Base-by-base conservation (phyloP, 129 eudicot genomes). In the Chrysanthemum makinoi region DNA sequence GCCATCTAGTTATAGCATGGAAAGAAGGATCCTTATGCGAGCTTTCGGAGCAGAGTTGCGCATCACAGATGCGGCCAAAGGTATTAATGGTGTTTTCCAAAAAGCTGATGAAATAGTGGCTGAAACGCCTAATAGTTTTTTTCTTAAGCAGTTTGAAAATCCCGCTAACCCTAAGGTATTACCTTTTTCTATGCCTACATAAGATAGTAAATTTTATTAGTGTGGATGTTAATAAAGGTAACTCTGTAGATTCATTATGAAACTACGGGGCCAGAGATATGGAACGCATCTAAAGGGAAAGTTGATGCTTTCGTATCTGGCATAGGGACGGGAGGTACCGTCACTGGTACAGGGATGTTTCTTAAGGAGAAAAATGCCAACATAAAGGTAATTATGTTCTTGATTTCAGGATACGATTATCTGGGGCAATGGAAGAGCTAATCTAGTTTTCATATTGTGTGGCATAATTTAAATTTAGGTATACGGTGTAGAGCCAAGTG, bases 121-220 rank as follows among this genome's bases (percentile, higher is more conserved):
- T 13, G 76, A 62, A 14, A 89, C 83, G 26, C 89, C 96, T 2
- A 71, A 86, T 58, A 68, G 84, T 62, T 79, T 82, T 72, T 81
- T 69, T 68, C 74, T 86, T 30, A 63, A 64, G 57, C 96, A 89
- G 50, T 80, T 82, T 61, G 88, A 73, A 9, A 86, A 89, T 72
- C 87, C 90, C 14, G 96, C 93, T 17, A 89, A 89, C 74, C 90
- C 93, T 10, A 58, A 86, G 83, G 96, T 86, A 75, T n/a, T 52
- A 1, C 44, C 13, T 35, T 17, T 71, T 2, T n/a, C 33, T 15
- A 30, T 18, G 26, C 39, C n/a, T 55, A 2, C 9, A 43, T 4
- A 22, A 48, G 9, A 39, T 35, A 8, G 26, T 1, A 24, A 24
- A 2, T 24, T 15, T 43, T 48, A 3, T 62, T 47, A 62, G 28